A percentile compares a stretch with the other conserved stretches of the same genome.
Conservation (phyloP, 2,329 filamentous ascomycete species). For the Botrytis galanthina region DNA sequence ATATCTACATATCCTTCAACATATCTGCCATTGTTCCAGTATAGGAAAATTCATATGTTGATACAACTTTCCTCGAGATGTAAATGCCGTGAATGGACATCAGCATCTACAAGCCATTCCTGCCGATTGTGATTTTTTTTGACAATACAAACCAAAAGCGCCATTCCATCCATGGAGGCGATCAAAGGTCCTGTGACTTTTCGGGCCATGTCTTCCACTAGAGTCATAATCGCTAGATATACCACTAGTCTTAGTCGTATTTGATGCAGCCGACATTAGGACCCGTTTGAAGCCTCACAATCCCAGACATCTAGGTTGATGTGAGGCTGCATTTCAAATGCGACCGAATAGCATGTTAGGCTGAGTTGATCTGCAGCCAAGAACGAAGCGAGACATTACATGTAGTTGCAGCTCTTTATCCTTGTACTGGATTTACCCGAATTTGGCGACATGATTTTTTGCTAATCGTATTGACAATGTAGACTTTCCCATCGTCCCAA, state of each 20-base stretch:
- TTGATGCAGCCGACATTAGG: background rate
- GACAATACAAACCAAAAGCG: background rate
- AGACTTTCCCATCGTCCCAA: background rate
- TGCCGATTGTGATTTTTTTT: background rate
- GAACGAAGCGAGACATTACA: background rate
- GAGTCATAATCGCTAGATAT: background rate
- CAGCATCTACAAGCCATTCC: background rate
- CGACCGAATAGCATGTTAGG: background rate
- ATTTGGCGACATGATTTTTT: background rate
- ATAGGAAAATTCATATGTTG: background rate
- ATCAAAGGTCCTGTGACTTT: background rate
- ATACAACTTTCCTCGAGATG: background rate
- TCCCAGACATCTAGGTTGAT: background rate
- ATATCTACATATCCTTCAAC: background rate
- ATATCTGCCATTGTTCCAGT: background rate
- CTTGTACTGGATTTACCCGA: too few relatives aligned
- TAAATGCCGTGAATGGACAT: background rate
- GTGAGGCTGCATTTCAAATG: background rate
- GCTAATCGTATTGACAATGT: background rate
- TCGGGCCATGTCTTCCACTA: background rate
- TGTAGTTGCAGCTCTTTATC: background rate
- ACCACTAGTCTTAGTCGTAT: background rate
- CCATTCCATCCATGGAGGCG: background rate
- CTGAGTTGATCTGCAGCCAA: constrained; percentile 3
- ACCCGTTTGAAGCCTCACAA: background rate